Base-by-base conservation (phyloP, 192 early-diverging fungal species). In the Entomortierella lignicola region DNA sequence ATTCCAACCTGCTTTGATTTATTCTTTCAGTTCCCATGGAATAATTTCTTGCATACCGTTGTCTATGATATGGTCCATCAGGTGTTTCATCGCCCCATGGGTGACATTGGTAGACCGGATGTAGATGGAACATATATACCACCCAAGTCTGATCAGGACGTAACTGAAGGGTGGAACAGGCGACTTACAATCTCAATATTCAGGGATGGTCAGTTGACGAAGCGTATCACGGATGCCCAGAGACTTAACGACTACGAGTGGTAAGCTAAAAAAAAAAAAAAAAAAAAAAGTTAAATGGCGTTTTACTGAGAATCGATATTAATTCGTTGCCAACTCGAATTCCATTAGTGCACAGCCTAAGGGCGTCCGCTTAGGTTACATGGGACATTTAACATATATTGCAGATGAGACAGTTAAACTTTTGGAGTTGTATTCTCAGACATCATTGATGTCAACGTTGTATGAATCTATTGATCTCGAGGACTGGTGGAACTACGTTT, bases 11-110 rank as follows among this genome's bases (percentile, higher is more conserved):
- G 90, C 61, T 73, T 91, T 54, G 90, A 94, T 68, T 80, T 99
- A 50, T 99, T 99, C 67, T 99, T 99, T 84, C 82, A 87, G 32
- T 97, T 95, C 72, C 91, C 93, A 39, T 98, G 97, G 92, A 99
- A 99, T 85, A 99, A 99, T 86, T 97, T 99, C 81, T 77, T 99
- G 69, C 98, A 99, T 96, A 95, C 94, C 26, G 97, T 99, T 30
- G 95, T 98, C 1, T 99, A 98, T 81, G 98, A 99, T 79, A 97
- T 99, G 90, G 89, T 99, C 72, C 96, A 96, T 72, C 98, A 99
- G 82, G 92, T 98, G 32, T 95, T 97, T 67, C 97, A 98, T 80
- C 91, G 95, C 39, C 95, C 93, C 30, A 91, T 96, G 84, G 75
- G 75, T 8, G 91, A 84, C 25, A 79, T 84, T 70, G 83, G 79